Percentiles rank a stretch among this genome's conserved stretches.
These are phyloP conservation scores for Ecytonucleospora hepatopenaei DNA, from an alignment of 371 early-diverging fungal genomes.

Conservation along the genomic window DNA sequence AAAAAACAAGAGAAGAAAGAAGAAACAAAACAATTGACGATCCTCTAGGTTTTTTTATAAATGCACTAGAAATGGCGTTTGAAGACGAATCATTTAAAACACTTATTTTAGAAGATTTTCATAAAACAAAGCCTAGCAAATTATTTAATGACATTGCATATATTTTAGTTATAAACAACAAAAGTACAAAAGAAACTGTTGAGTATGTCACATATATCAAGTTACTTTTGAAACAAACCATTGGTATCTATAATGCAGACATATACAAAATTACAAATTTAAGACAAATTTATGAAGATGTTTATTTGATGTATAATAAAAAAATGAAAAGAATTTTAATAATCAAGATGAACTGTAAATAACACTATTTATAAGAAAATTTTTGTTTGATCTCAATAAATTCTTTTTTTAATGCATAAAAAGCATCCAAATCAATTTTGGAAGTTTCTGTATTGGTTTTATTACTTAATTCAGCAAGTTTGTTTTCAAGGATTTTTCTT, in stretches of 20 bases:
- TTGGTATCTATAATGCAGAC: slow-evolving; percentile 7
- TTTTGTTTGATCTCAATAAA: slow-evolving; percentile 13
- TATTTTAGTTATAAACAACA: slow-evolving; percentile 5
- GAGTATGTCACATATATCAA: slow-evolving; percentile 21
- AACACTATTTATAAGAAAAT: slow-evolving; percentile 1
- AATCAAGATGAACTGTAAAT: slow-evolving; percentile 15
- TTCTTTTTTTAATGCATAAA: slow-evolving; percentile 14
- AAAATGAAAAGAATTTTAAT: slow-evolving; percentile 23
- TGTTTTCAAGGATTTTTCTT: slow-evolving; percentile 32
- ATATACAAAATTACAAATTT: slow-evolving; percentile 11
- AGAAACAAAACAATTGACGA: slow-evolving; percentile 3
- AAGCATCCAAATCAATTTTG: not conserved
- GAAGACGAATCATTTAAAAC: slow-evolving; percentile 20
- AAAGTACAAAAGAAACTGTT: slow-evolving; percentile 9
- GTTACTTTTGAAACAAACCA: slow-evolving; percentile 11
- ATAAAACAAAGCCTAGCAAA: not conserved
- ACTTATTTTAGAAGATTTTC: slow-evolving; percentile 3
- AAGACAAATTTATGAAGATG: not conserved
- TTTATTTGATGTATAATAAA: slow-evolving; percentile 28
- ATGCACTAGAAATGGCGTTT: slow-evolving; percentile 24
- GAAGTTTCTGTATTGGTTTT: not conserved
- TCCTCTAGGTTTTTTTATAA: slow-evolving; percentile 22
- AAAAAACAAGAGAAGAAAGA: slow-evolving; percentile 23
- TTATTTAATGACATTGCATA: slow-evolving; percentile 17
- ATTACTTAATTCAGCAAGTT: slow-evolving; percentile 14